A percentile compares a stretch with the other conserved stretches of the same genome.
Conservation (phyloP, 177 flowering plant species). For the Vitis hybrid region DNA sequence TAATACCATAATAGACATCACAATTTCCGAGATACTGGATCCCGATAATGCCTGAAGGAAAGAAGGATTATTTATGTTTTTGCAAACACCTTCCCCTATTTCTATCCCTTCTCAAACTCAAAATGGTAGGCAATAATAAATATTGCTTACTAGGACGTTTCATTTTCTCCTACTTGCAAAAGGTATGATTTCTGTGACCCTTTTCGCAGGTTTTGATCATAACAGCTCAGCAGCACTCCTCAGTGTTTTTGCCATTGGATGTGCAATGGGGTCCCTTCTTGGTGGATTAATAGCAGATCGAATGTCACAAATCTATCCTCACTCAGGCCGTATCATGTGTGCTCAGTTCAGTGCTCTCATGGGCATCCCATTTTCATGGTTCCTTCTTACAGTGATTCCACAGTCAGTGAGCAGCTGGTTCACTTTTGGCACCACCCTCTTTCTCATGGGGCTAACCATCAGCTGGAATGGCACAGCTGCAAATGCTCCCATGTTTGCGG, state of each 20-base stretch:
- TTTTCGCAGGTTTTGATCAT: slow-evolving; percentile 74
- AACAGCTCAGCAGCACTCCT: slow-evolving; percentile 68
- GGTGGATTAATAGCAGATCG: slow-evolving; percentile 81
- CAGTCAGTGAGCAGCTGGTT: slow-evolving; percentile 56
- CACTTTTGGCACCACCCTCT: slow-evolving; percentile 58
- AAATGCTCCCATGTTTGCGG: slow-evolving; percentile 91
- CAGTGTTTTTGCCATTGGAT: slow-evolving; percentile 77
- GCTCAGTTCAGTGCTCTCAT: slow-evolving; percentile 91
- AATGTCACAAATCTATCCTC: slow-evolving; percentile 60
- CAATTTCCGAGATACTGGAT: too few species aligned
- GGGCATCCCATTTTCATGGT: slow-evolving; percentile 80
- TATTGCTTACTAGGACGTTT: not conserved
- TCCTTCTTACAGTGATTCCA: slow-evolving; percentile 62
- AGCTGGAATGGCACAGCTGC: slow-evolving; percentile 87
- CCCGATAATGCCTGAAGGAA: too few species aligned
- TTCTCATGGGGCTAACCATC: slow-evolving; percentile 83
- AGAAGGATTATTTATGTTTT: too few species aligned
- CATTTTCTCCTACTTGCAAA: not conserved
- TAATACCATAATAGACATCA: too few species aligned
- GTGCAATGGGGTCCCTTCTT: slow-evolving; percentile 71
- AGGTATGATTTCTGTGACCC: not conserved
- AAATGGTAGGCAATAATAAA: not conserved
- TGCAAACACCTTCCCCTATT: too few species aligned
- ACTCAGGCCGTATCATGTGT: slow-evolving; percentile 80
- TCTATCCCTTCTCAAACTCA: too few species aligned